Evolutionary conservation across 1,139 yeast genomes (phyloP).

Genomic region (Blastobotrys capitulatus): DNA sequence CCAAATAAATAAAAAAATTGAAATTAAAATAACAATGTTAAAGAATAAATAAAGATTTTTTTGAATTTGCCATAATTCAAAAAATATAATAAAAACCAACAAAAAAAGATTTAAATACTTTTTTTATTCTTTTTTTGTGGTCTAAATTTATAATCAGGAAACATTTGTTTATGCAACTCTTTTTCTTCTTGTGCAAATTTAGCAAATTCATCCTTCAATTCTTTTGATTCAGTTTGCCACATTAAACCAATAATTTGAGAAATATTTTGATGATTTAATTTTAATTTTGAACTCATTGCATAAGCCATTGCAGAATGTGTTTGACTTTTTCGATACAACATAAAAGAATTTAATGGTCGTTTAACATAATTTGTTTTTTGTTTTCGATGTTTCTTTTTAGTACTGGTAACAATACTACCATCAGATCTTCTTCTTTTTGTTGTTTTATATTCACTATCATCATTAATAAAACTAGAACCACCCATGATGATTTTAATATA

Average conservation of each 20-base stretch:
- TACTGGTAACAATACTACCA: slow-evolving; percentile 3
- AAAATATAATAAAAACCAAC: slow-evolving; percentile 2
- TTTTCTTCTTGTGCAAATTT: slow-evolving; percentile 39
- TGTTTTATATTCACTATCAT: slow-evolving; percentile 16
- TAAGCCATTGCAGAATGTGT: slow-evolving; percentile 40
- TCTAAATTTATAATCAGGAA: slow-evolving; percentile 43
- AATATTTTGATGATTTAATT: slow-evolving; percentile 39
- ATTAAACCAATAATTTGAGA: slow-evolving; percentile 42
- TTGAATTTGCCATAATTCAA: background rate
- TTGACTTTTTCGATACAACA: slow-evolving; percentile 44
- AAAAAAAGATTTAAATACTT: background rate
- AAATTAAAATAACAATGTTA: no score
- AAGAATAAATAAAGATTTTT: no score
- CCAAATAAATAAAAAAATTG: no score
- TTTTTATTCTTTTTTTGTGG: slow-evolving; percentile 34
- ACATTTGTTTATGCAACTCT: slow-evolving; percentile 38
- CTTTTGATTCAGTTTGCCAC: slow-evolving; percentile 42
- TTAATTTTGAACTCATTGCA: slow-evolving; percentile 35
- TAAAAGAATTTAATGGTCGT: slow-evolving; percentile 47
- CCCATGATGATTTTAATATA: slow-evolving; percentile 29
- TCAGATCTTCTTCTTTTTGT: slow-evolving; percentile 15
- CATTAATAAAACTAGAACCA: slow-evolving; percentile 14
- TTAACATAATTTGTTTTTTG: slow-evolving; percentile 34
- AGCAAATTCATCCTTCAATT: slow-evolving; percentile 37
- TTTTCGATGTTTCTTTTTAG: slow-evolving; percentile 24